Percentiles rank a stretch among this genome's conserved stretches.
Conservation (phyloP, 1,284 basidiomycete genomes). For the Peniophora sp. region DNA sequence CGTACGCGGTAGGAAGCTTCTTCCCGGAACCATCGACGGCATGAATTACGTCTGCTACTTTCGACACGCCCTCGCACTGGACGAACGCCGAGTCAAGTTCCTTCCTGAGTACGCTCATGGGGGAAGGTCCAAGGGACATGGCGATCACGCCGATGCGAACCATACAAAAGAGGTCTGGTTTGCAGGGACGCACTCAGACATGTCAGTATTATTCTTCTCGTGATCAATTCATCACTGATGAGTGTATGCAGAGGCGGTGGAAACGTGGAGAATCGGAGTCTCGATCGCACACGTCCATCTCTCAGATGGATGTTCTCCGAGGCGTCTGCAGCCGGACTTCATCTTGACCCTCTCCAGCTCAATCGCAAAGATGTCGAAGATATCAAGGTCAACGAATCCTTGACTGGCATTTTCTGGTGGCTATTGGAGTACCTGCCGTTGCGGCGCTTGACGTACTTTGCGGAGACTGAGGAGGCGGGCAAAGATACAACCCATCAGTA, state of each 20-base stretch:
- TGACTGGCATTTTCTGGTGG: constrained; percentile 4
- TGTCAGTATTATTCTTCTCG: constrained; percentile 1
- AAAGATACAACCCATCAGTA: too few relatives aligned
- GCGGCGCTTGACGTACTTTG: too few relatives aligned
- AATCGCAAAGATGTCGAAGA: background rate
- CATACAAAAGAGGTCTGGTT: constrained; percentile 12
- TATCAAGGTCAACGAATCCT: constrained; percentile 12
- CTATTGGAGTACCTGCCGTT: too few relatives aligned
- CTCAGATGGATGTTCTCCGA: constrained; percentile 3
- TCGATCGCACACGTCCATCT: background rate
- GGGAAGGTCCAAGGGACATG: too few relatives aligned
- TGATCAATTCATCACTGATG: background rate
- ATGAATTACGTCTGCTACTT: constrained; percentile 24
- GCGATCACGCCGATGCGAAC: background rate
- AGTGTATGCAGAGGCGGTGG: background rate
- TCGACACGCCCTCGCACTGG: constrained; percentile 19
- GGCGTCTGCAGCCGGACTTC: constrained; percentile 1
- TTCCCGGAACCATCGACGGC: constrained; percentile 16
- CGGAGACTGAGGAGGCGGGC: too few relatives aligned
- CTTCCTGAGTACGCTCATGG: constrained; percentile 14
- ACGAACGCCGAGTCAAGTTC: constrained; percentile 19
- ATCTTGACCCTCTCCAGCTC: background rate
- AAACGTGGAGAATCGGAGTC: background rate
- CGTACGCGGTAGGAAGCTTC: constrained; percentile 12
- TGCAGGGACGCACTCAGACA: constrained; percentile 8